Evolutionary conservation across 2,329 filamentous ascomycete species (phyloP).

Genomic region (Cladophialophora psammophila): DNA sequence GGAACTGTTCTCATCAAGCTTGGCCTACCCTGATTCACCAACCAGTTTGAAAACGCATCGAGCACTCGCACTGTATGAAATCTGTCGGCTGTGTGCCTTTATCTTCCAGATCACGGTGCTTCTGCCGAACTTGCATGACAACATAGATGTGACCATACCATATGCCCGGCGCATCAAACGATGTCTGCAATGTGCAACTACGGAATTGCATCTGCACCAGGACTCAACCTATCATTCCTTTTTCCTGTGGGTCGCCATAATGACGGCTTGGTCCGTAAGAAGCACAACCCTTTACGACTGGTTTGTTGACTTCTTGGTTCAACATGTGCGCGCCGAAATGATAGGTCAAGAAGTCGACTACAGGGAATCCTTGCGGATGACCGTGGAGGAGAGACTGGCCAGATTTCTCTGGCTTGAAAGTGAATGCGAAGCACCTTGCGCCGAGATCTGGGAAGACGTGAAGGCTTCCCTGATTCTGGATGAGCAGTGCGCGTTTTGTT

Average conservation of each 20-base stretch:
- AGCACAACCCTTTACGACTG: conserved; percentile 1
- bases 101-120: conserved; percentile 22
- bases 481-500: conserved; percentile 9
- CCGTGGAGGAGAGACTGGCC: neutral
- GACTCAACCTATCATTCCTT: neutral
- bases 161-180: conserved; percentile 17
- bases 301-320: conserved; percentile 20
- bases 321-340: neutral
- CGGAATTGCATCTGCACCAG: neutral
- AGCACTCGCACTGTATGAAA: conserved; percentile 19
- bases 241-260: conserved; percentile 13
- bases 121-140: conserved; percentile 20
- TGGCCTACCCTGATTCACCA: neutral
- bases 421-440: conserved; percentile 18
- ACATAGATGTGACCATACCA: conserved; percentile 9
- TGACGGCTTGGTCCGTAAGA: conserved; percentile 15
- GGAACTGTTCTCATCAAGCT: conserved; percentile 1
- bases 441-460: conserved; percentile 18
- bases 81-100: conserved; percentile 18
- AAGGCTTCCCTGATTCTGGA: neutral
- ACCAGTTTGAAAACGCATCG: neutral
- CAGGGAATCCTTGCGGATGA: neutral
- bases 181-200: conserved; percentile 1
- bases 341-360: neutral
- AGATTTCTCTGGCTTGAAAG: conserved; percentile 22